Percentiles rank a stretch among this genome's conserved stretches.
Conservation (phyloP, 2,329 filamentous ascomycete species). For the Capronia epimyces region DNA sequence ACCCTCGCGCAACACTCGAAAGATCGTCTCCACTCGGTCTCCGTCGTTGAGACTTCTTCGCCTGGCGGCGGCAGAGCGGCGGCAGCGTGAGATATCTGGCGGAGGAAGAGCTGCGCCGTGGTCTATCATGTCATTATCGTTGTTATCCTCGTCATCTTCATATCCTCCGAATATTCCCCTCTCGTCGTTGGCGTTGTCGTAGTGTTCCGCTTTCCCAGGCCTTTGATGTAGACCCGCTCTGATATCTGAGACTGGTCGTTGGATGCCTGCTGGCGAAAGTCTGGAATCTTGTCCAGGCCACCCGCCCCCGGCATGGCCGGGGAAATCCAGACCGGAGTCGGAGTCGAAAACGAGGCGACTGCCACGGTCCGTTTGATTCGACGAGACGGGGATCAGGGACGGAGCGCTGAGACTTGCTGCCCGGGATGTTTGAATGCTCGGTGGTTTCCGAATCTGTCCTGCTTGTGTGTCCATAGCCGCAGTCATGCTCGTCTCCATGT, state of each 20-base stretch:
- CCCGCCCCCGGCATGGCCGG: no score
- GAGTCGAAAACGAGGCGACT: no score
- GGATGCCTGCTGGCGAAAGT: no score
- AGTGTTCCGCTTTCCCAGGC: background rate
- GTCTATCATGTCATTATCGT: slow-evolving; percentile 3
- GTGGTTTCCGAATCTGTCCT: no score
- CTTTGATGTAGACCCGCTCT: no score
- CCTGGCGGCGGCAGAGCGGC: background rate
- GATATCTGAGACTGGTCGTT: no score
- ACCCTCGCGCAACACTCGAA: background rate
- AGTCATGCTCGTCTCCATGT: background rate
- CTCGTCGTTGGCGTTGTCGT: background rate
- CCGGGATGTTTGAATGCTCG: no score
- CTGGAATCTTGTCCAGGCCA: no score
- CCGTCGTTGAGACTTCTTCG: background rate
- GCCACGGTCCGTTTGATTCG: no score
- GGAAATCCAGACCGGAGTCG: no score
- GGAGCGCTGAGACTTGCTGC: no score
- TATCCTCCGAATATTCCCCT: background rate
- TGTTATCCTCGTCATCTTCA: background rate
- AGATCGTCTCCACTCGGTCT: background rate
- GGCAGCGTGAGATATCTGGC: slow-evolving; percentile 15
- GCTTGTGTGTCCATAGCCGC: background rate
- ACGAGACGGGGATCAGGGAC: no score
- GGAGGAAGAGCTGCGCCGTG: slow-evolving; percentile 9